Evolutionary conservation across 2,329 filamentous ascomycete genomes (phyloP).

Genomic region (Paradendryphiella salina): DNA sequence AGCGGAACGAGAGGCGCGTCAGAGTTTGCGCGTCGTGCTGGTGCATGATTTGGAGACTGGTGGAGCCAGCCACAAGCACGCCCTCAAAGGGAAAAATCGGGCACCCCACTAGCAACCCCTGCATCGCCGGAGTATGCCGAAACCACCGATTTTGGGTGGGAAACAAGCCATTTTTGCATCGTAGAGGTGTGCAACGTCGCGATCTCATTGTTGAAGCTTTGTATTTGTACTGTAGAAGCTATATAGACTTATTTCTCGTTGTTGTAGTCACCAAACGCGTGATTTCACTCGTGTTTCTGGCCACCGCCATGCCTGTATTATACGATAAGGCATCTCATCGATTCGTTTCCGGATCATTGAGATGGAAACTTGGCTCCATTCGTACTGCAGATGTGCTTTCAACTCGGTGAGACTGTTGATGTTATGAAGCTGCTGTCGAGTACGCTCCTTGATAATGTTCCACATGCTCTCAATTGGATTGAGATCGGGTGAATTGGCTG

Average conservation of each 20-base stretch:
- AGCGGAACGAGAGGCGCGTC: slow-evolving; percentile 1
- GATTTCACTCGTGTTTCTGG: background rate
- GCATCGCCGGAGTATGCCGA: too few species aligned
- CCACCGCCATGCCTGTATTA: background rate
- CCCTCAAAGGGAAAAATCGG: too few species aligned
- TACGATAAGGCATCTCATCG: background rate
- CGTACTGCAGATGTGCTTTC: background rate
- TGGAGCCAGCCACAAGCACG: background rate
- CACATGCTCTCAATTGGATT: slow-evolving; percentile 11
- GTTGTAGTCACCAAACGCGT: background rate
- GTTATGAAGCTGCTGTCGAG: background rate
- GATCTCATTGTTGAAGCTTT: background rate
- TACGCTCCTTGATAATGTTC: slow-evolving; percentile 6
- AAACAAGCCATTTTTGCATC: too few species aligned
- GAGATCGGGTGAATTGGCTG: slow-evolving; percentile 5
- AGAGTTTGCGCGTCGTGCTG: slow-evolving; percentile 5
- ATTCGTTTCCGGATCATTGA: background rate
- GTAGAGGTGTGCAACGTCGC: too few species aligned
- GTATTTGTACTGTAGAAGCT: background rate
- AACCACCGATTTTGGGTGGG: too few species aligned
- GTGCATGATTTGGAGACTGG: slow-evolving; percentile 4
- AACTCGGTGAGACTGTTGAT: background rate
- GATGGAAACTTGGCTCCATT: background rate
- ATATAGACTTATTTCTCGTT: background rate
- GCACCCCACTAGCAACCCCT: too few species aligned